Percentiles rank a stretch among this genome's conserved stretches.
These are phyloP conservation scores for Trametes cingulata DNA, from an alignment of 768 basidiomycete genomes.

Conservation along the genomic window DNA sequence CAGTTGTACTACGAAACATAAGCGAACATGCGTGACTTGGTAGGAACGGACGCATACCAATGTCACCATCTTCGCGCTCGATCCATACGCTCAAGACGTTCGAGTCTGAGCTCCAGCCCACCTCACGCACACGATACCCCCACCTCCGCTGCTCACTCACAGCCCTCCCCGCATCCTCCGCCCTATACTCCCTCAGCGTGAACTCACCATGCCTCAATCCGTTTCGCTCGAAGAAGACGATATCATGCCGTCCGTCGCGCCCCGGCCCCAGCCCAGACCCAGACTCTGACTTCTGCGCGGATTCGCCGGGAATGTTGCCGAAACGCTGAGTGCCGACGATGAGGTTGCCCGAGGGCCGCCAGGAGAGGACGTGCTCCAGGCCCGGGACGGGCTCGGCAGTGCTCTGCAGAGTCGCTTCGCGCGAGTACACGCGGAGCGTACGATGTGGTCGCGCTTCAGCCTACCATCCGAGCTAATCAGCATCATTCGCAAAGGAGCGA, in stretches of 20 bases:
- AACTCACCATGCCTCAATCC: conserved; percentile 93
- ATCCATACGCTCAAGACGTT: conserved; percentile 85
- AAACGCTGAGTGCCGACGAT: conserved; percentile 83
- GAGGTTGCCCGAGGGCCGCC: conserved; percentile 89
- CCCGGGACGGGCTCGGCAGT: conserved; percentile 86
- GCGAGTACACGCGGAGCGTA: conserved; percentile 71
- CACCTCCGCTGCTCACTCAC: conserved; percentile 44
- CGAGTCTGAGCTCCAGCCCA: conserved; percentile 89
- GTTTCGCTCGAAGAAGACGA: conserved; percentile 95
- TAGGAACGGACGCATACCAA: conserved; percentile 50
- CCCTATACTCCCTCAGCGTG: conserved; percentile 47
- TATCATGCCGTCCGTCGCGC: conserved; percentile 71
- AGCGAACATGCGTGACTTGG: not conserved
- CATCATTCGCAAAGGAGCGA: not conserved
- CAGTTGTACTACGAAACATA: conserved; percentile 68
- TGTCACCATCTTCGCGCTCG: conserved; percentile 63
- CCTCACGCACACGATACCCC: conserved; percentile 72
- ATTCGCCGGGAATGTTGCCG: conserved; percentile 70
- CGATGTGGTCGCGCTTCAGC: conserved; percentile 38
- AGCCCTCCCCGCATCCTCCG: conserved; percentile 18
- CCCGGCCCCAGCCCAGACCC: conserved; percentile 38
- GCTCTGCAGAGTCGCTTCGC: conserved; percentile 72
- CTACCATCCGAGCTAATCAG: not conserved
- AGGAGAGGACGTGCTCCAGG: conserved; percentile 74
- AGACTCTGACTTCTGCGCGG: not conserved